Evolutionary conservation across 768 basidiomycete species (phyloP), one percentile per base, ranked within the genome.

Genomic region (Suillus luteus): DNA sequence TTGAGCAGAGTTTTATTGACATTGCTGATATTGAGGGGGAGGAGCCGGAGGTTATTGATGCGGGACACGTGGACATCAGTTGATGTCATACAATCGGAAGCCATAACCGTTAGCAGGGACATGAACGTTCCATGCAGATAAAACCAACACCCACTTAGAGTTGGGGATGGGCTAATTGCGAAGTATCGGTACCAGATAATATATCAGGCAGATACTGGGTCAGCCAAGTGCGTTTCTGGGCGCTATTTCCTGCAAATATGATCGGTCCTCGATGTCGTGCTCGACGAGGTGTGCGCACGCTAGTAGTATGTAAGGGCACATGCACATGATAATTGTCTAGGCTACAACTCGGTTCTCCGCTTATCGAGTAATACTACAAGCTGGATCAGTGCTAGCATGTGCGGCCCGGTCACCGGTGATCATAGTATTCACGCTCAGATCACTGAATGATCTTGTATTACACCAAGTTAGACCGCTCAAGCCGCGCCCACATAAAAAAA

Each of bases 1-100:
- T 98, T 63, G 85, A 90, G 66, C 82, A 82, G 67, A 84, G 80
- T 69, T 84, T 89, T 65, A 63, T 65, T n/a, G 87, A 87, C 62
- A 82, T 83, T 3, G 73, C 71, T 24, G 85, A 83, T 31, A 85
- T 85, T 57, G 82, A 79, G 37, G 83, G 74, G 24, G 74, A 71
- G 24, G 67, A 73, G 40, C 64, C 62, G 19, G 73, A 73, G 9
- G 58, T 59, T 19, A 51, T 22, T 15, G 66, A 67, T 11, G 31
- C 55, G 19, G 64, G 51, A 43, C 65, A 69, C 46, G 55, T 61
- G 2, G 74, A 71, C 52, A 61, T 77, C 15, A 27, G 24, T 27
- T 52, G 10, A 52, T 31, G 9, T 17, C 4, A 19, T 19, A 31
- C 9, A 6, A 5, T 48, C 9, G 49, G 8, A 51, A 51, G 14